Percentiles rank a stretch among this genome's conserved stretches.
Conservation (phyloP, 371 early-diverging fungal genomes). For the Circinella umbellata region DNA sequence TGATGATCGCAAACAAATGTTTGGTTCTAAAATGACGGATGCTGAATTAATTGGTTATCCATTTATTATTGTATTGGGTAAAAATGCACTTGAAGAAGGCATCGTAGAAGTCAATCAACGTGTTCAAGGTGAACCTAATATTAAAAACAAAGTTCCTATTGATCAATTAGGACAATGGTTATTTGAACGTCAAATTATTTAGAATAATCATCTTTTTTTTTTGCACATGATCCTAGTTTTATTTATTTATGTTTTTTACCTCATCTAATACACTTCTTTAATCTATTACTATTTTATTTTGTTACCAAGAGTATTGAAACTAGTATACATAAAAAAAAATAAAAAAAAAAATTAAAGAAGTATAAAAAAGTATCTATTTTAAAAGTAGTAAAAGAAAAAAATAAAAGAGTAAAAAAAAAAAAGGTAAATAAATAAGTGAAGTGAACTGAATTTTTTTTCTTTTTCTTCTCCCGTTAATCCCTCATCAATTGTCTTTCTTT, state of each 20-base stretch:
- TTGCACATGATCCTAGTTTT: conserved; percentile 9
- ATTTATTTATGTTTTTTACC: not conserved
- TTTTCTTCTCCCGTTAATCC: too few relatives aligned
- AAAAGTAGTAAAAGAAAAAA: too few relatives aligned
- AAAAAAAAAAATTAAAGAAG: too few relatives aligned
- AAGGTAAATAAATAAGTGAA: too few relatives aligned
- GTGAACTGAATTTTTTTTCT: too few relatives aligned
- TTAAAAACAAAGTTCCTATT: conserved; percentile 22
- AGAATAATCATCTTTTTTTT: not conserved
- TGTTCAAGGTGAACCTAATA: conserved; percentile 40
- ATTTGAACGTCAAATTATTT: conserved; percentile 12
- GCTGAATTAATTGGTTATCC: conserved; percentile 79
- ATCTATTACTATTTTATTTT: too few relatives aligned
- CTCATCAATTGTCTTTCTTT: too few relatives aligned
- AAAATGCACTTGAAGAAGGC: conserved; percentile 53
- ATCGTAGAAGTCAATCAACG: conserved; percentile 69
- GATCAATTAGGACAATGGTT: conserved; percentile 25
- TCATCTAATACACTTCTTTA: not conserved
- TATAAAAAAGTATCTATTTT: too few relatives aligned
- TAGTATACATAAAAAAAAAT: too few relatives aligned
- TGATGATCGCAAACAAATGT: conserved; percentile 66
- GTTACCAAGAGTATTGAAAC: too few relatives aligned
- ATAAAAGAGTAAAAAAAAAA: too few relatives aligned
- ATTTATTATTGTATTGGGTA: conserved; percentile 68
- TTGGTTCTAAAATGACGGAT: conserved; percentile 79